Evolutionary conservation across 2,329 filamentous ascomycete species (phyloP).

Genomic region (Fonsecaea pugnacius): DNA sequence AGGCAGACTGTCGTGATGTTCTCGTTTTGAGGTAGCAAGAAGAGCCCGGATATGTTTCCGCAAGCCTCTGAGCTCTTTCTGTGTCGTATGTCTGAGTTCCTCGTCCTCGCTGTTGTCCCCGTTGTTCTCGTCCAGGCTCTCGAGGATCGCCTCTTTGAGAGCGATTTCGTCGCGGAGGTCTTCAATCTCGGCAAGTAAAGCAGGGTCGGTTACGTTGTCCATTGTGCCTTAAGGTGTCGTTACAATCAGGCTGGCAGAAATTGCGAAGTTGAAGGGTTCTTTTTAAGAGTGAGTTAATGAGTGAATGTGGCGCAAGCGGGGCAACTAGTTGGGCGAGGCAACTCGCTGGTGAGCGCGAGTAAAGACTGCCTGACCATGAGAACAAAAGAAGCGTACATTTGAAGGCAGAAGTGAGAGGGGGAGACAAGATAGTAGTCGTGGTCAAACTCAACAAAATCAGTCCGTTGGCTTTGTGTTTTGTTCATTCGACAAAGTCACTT

Average conservation of each 20-base stretch:
- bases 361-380: constrained; percentile 3
- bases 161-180: constrained; percentile 34
- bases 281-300: not conserved
- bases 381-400: not conserved
- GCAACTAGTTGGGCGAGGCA: constrained; percentile 1
- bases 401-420: not conserved
- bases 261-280: not conserved
- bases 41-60: constrained; percentile 22
- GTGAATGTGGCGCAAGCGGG: constrained; percentile 6
- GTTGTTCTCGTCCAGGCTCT: constrained; percentile 22
- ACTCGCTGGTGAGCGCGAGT: not conserved
- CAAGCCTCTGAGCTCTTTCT: constrained; percentile 22
- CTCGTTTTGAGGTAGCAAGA: constrained; percentile 1
- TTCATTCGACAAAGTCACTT: not conserved
- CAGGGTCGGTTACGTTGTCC: constrained; percentile 20
- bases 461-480: not conserved
- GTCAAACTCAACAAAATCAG: not conserved
- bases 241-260: not conserved
- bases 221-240: constrained; percentile 19
- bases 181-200: constrained; percentile 21
- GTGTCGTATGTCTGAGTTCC: constrained; percentile 14
- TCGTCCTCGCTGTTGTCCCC: constrained; percentile 23
- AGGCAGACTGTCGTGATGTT: not conserved
- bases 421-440: not conserved
- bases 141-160: constrained; percentile 30